These are phyloP conservation scores for Phytophthora crassamura DNA, from an alignment of 352 stramenopile species.

Conservation along the genomic window DNA sequence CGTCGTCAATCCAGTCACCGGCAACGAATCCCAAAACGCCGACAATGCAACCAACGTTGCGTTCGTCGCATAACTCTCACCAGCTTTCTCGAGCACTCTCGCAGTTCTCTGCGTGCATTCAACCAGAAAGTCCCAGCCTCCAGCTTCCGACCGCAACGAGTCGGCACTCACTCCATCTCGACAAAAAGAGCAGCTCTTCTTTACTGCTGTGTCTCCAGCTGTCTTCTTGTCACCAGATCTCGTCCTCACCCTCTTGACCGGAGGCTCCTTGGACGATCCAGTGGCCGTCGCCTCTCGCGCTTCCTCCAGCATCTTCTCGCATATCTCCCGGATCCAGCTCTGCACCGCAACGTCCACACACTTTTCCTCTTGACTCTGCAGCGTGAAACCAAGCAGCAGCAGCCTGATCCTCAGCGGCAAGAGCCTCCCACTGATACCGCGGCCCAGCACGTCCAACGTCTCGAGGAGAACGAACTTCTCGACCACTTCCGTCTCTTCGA, in stretches of 20 bases:
- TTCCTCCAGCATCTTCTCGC: conserved; percentile 51
- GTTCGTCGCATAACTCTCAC: conserved; percentile 30
- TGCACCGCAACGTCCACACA: conserved; percentile 18
- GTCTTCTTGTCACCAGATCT: conserved; percentile 13
- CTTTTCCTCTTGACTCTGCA: conserved; percentile 27
- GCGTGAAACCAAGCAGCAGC: conserved; percentile 36
- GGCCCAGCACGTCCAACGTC: conserved; percentile 28
- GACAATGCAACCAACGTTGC: conserved; percentile 27
- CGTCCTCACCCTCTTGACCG: conserved; percentile 19
- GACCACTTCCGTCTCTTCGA: conserved; percentile 27
- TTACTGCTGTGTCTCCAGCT: neutral
- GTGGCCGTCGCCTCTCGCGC: conserved; percentile 39
- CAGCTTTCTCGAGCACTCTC: conserved; percentile 26
- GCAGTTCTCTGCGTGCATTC: conserved; percentile 28
- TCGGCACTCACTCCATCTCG: conserved; percentile 25
- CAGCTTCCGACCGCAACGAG: conserved; percentile 16
- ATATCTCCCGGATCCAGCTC: conserved; percentile 43
- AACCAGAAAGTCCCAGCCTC: conserved; percentile 35
- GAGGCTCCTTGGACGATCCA: conserved; percentile 2
- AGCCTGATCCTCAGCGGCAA: conserved; percentile 41
- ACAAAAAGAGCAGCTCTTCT: conserved; percentile 37
- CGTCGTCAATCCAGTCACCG: conserved; percentile 7
- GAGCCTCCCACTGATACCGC: conserved; percentile 21
- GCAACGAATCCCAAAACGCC: conserved; percentile 29
- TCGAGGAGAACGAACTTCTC: conserved; percentile 23